Evolutionary conservation across 441 rosid species (phyloP), one percentile per base, ranked within the genome.

Genomic region (Bocquillonia castaneifolia): DNA sequence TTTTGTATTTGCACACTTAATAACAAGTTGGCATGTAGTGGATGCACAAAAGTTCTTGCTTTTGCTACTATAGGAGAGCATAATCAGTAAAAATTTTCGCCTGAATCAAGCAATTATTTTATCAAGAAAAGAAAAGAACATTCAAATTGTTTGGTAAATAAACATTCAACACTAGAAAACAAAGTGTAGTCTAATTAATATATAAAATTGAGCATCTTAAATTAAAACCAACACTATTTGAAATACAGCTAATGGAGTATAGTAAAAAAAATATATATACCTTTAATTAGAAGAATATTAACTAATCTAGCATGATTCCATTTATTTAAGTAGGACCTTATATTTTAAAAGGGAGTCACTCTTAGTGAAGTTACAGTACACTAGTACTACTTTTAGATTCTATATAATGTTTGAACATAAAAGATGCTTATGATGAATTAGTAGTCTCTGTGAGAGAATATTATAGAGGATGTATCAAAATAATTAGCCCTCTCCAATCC

Each of bases 181-280:
- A 63, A 29, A n/a, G 29, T 0, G 0, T 29, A 58, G 37, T 51
- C 26, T 25, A 17, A 2, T 5, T 59, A 37, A 37, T 20, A 15
- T 31, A 58, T n/a, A n/a, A n/a, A n/a, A n/a, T n/a, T n/a, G n/a
- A 32, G 64, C 56, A 58, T 68, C 47, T 58, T 47, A 45, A 34
- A 68, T 68, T 15, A 44, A 32, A 42, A 17, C 40, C 51, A 36
- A 32, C 52, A 51, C 53, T 50, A 22, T 42, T 22, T 37, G 72
- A 48, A 59, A 58, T 34, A 68, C 65, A 68, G 57, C 72, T 68
- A 17, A 65, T 65, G 14, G 39, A n/a, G n/a, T n/a, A n/a, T n/a
- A n/a, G n/a, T n/a, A n/a, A n/a, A n/a, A n/a, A n/a, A n/a, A n/a
- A n/a, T n/a, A n/a, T n/a, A n/a, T n/a, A n/a, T n/a, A n/a, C n/a